Conservation (phyloP, 169 alveolate species). For the Plasmodium gonderi region DNA sequence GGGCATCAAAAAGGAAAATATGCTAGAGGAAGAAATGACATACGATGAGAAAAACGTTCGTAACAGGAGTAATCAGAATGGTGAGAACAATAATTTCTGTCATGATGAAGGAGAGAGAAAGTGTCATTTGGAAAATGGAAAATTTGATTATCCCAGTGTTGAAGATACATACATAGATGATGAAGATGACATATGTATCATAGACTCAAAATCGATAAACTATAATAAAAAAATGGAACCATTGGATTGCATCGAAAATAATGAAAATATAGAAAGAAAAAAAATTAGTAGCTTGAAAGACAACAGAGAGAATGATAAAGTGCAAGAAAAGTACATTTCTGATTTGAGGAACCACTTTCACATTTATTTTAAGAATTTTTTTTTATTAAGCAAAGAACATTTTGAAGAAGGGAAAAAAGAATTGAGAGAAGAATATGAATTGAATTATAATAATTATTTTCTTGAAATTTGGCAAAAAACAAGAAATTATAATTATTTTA, state of each 20-base stretch:
- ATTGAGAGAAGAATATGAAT: conserved; percentile 33
- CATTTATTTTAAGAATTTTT: conserved; percentile 35
- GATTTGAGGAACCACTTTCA: conserved; percentile 52
- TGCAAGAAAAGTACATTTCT: conserved; percentile 16
- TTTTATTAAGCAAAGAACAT: conserved; percentile 45
- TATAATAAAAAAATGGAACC: not conserved
- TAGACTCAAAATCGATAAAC: conserved; percentile 14
- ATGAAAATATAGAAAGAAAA: not conserved
- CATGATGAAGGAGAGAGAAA: not conserved
- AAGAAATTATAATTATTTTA: conserved; percentile 39
- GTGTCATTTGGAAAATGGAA: not conserved
- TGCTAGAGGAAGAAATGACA: not conserved
- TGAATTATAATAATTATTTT: conserved; percentile 21
- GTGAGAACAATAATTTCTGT: not conserved
- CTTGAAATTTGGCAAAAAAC: conserved; percentile 53
- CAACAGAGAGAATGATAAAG: conserved; percentile 11
- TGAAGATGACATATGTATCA: conserved; percentile 53
- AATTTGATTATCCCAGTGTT: not conserved
- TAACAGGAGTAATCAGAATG: not conserved
- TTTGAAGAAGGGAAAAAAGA: conserved; percentile 70
- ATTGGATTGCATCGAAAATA: not conserved
- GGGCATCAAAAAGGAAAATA: not conserved
- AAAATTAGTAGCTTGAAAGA: not conserved
- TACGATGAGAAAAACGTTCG: not conserved
- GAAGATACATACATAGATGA: conserved; percentile 41